phyloP scores from a whole-genome alignment of 2,329 filamentous ascomycete species.

The Ophiostoma ulmi region DNA sequence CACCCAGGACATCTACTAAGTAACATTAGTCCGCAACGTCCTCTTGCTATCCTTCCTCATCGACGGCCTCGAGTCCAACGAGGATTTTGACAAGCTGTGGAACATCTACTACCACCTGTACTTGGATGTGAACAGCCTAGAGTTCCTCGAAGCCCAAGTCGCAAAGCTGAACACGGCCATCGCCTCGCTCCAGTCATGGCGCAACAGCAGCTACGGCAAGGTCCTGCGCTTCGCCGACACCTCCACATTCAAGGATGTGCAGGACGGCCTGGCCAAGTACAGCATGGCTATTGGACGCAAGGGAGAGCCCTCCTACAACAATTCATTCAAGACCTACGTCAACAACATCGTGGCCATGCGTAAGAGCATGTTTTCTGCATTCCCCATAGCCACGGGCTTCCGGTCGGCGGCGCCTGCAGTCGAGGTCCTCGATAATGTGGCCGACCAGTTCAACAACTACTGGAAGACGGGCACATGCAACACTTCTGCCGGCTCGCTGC shows the following conservation, averaged over 20 bases:
- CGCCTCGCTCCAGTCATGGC: slow-evolving; percentile 42
- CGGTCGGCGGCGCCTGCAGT: neutral
- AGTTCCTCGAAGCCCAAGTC: slow-evolving; percentile 40
- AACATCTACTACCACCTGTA: slow-evolving; percentile 52
- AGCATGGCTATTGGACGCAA: neutral
- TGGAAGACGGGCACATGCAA: neutral
- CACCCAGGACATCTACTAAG: neutral
- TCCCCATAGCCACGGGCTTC: neutral
- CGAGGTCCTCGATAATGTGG: neutral
- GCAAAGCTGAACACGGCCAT: slow-evolving; percentile 41
- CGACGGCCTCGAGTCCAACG: slow-evolving; percentile 33
- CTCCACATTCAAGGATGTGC: slow-evolving; percentile 41
- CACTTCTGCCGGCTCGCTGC: neutral
- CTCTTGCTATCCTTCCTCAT: slow-evolving; percentile 48
- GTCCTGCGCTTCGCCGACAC: slow-evolving; percentile 46
- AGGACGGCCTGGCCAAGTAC: slow-evolving; percentile 37
- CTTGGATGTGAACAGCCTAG: slow-evolving; percentile 38
- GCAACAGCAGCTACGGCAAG: slow-evolving; percentile 40
- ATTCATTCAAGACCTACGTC: neutral
- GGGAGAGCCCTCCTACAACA: neutral
- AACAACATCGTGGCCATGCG: neutral
- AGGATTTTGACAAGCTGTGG: slow-evolving; percentile 40
- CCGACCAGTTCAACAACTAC: neutral
- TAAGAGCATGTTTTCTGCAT: neutral
- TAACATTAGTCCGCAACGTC: slow-evolving; percentile 48